phyloP scores from a whole-genome alignment of 1,284 basidiomycete species.

The Paramarasmius palmivorus region DNA sequence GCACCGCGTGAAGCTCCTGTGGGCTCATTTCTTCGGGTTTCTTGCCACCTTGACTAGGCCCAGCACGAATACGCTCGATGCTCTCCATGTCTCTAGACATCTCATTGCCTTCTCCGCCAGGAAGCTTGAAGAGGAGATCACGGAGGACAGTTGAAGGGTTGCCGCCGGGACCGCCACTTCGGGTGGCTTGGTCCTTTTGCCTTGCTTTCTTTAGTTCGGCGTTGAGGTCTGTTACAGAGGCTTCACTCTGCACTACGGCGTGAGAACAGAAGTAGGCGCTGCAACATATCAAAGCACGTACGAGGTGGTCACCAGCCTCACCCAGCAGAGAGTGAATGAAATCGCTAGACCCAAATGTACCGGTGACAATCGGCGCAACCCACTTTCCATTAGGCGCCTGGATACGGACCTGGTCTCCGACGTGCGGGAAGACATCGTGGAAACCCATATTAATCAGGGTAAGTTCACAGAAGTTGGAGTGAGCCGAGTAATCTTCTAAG shows the following conservation, averaged over 20 bases:
- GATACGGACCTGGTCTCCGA: slow-evolving; percentile 81
- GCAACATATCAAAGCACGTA: slow-evolving; percentile 30
- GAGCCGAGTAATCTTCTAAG: slow-evolving; percentile 88
- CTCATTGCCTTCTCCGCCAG: slow-evolving; percentile 57
- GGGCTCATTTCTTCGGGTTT: slow-evolving; percentile 82
- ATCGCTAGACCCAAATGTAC: slow-evolving; percentile 86
- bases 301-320: slow-evolving; percentile 76
- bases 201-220: slow-evolving; percentile 76
- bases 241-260: slow-evolving; percentile 42
- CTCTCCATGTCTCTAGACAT: slow-evolving; percentile 77
- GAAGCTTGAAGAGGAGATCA: slow-evolving; percentile 57
- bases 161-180: slow-evolving; percentile 37
- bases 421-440: slow-evolving; percentile 83
- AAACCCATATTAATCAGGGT: slow-evolving; percentile 77
- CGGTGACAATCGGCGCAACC: slow-evolving; percentile 86
- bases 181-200: slow-evolving; percentile 39
- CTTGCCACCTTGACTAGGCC: slow-evolving; percentile 52
- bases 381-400: slow-evolving; percentile 75
- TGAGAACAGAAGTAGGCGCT: slow-evolving; percentile 2
- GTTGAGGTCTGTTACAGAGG: slow-evolving; percentile 88
- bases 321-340: slow-evolving; percentile 72
- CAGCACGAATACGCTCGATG: slow-evolving; percentile 71
- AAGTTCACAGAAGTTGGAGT: slow-evolving; percentile 88
- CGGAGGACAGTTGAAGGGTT: slow-evolving; percentile 47
- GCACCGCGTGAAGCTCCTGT: slow-evolving; percentile 79